Percentiles rank a stretch among this genome's conserved stretches.
Conservation (phyloP, 768 basidiomycete species). For the Leccinum boreale region DNA sequence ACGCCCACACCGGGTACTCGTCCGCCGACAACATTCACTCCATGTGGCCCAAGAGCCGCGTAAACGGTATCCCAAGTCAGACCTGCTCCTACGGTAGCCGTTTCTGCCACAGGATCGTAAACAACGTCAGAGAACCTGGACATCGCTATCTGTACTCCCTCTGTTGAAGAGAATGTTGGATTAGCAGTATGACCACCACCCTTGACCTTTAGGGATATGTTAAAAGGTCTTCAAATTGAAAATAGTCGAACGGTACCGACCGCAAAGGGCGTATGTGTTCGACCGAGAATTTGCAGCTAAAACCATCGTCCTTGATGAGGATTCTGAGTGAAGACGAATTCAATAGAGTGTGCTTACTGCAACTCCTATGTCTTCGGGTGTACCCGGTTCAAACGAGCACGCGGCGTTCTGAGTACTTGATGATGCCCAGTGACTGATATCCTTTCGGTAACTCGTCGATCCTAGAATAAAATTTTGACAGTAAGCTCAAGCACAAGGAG, state of each 20-base stretch:
- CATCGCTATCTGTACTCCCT: conserved; percentile 58
- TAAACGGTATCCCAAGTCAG: conserved; percentile 69
- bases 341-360: conserved; percentile 35
- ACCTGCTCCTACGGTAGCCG: conserved; percentile 38
- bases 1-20: conserved; percentile 57
- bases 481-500: no score
- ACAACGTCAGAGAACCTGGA: conserved; percentile 39
- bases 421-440: conserved; percentile 43
- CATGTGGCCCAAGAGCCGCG: conserved; percentile 40
- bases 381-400: conserved; percentile 60
- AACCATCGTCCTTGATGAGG: neutral
- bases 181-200: conserved; percentile 58
- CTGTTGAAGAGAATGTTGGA: conserved; percentile 55
- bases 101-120: conserved; percentile 39
- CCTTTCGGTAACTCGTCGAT: neutral
- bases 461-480: neutral
- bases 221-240: no score
- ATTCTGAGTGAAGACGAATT: neutral
- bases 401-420: conserved; percentile 45
- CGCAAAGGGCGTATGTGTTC: conserved; percentile 35
- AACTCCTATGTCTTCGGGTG: conserved; percentile 44
- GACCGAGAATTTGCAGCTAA: conserved; percentile 34
- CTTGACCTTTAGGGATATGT: conserved; percentile 43
- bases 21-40: conserved; percentile 55
- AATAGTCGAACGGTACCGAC: conserved; percentile 9